Conservation (phyloP, 306 rosid genomes). For the Fragaria vesca region DNA sequence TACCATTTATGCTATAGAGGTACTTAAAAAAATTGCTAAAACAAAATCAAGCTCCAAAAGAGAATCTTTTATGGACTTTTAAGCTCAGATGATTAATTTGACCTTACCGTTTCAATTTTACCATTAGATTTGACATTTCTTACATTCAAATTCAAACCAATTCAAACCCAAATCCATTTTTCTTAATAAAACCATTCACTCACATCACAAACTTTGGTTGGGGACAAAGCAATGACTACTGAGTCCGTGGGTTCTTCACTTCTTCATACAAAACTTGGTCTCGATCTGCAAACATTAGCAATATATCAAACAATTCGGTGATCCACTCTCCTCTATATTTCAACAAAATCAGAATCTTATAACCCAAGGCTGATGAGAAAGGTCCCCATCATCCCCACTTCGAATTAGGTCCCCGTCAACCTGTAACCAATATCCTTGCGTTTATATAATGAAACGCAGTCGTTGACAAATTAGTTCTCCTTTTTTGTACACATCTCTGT, state of each 20-base stretch:
- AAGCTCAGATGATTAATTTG: background rate
- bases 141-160: background rate
- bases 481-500: background rate
- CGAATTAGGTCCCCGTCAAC: slow-evolving; percentile 3
- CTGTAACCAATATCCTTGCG: slow-evolving; percentile 21
- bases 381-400: background rate
- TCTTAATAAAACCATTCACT: background rate
- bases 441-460: background rate
- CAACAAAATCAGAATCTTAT: slow-evolving; percentile 9
- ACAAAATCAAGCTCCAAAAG: background rate
- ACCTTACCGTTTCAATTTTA: background rate
- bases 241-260: background rate
- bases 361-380: background rate
- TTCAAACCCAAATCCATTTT: background rate
- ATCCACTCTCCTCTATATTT: slow-evolving; percentile 36
- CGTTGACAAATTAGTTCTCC: slow-evolving; percentile 22
- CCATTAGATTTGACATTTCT: background rate
- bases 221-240: background rate
- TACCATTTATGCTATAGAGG: too few relatives aligned
- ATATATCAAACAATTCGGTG: slow-evolving; percentile 44
- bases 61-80: background rate
- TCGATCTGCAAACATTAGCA: background rate
- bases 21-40: too few relatives aligned
- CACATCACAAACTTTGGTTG: background rate
- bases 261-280: background rate